Conservation (phyloP, 1,284 basidiomycete species). For the Ganoderma sp. region DNA sequence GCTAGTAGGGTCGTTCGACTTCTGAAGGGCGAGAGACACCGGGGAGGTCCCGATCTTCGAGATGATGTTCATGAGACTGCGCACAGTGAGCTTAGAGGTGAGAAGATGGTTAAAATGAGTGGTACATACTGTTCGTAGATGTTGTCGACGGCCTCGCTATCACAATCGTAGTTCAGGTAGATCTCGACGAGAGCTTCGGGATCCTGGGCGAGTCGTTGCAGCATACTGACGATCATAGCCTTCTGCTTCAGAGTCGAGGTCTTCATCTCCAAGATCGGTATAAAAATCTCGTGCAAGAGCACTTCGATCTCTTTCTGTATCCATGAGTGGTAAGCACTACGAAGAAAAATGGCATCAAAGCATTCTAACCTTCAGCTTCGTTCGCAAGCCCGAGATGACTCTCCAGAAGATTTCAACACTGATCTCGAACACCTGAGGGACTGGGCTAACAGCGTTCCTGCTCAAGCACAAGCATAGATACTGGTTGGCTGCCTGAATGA, state of each 20-base stretch:
- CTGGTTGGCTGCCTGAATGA: conserved; percentile 92
- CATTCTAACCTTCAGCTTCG: conserved; percentile 84
- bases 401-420: conserved; percentile 99
- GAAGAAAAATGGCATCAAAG: conserved; percentile 12
- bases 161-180: conserved; percentile 98
- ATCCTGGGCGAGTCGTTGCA: conserved; percentile 89
- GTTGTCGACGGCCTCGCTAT: conserved; percentile 90
- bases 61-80: conserved; percentile 89
- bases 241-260: conserved; percentile 96
- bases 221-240: conserved; percentile 85
- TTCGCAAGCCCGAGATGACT: conserved; percentile 90
- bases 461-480: conserved; percentile 94
- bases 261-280: conserved; percentile 98
- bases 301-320: conserved; percentile 98
- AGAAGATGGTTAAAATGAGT: not conserved
- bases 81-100: not conserved
- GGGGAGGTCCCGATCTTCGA: conserved; percentile 87
- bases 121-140: conserved; percentile 90
- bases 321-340: conserved; percentile 1
- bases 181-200: conserved; percentile 96
- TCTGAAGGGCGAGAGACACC: conserved; percentile 53
- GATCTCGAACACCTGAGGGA: conserved; percentile 97
- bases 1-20: conserved; percentile 62
- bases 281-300: conserved; percentile 96
- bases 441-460: conserved; percentile 94